Percentiles rank a stretch among this genome's conserved stretches.
Conservation (phyloP, 2,329 filamentous ascomycete genomes). For the Cordyceps javanica region DNA sequence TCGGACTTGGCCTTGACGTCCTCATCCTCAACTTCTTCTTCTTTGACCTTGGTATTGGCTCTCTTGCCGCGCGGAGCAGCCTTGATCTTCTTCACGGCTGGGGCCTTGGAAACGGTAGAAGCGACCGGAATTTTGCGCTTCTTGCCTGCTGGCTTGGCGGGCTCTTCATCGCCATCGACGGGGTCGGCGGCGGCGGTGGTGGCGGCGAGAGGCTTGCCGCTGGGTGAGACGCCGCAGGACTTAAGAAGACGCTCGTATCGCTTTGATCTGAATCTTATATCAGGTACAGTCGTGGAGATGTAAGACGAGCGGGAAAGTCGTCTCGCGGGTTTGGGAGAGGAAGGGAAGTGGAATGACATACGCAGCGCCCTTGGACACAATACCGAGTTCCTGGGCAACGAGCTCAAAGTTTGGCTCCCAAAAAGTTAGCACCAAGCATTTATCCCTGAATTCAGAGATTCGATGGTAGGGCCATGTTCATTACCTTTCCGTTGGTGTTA, state of each 20-base stretch:
- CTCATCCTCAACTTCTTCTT: conserved; percentile 16
- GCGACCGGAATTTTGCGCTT: conserved; percentile 13
- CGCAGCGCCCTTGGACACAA: conserved; percentile 63
- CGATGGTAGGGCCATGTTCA: conserved; percentile 16
- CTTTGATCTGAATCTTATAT: conserved; percentile 47
- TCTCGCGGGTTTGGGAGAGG: not conserved
- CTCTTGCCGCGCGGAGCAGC: conserved; percentile 17
- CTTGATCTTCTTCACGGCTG: conserved; percentile 22
- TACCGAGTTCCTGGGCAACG: conserved; percentile 58
- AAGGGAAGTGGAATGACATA: conserved; percentile 35
- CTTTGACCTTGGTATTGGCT: conserved; percentile 15
- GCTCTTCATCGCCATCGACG: conserved; percentile 4
- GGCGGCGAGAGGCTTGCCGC: conserved; percentile 7
- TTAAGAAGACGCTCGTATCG: conserved; percentile 63
- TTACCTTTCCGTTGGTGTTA: conserved; percentile 55
- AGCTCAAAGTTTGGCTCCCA: conserved; percentile 57
- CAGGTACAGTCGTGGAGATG: not conserved
- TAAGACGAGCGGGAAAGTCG: not conserved
- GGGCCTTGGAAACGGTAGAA: conserved; percentile 15
- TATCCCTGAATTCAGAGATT: not conserved
- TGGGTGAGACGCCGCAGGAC: conserved; percentile 40
- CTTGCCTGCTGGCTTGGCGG: not conserved
- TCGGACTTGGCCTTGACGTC: conserved; percentile 19
- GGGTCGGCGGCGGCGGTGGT: conserved; percentile 10
- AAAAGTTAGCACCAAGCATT: not conserved